Percentiles rank a stretch among this genome's conserved stretches.
Evolutionary conservation across 2,329 filamentous ascomycete genomes (phyloP).

Genomic region (Diplodia mutila): DNA sequence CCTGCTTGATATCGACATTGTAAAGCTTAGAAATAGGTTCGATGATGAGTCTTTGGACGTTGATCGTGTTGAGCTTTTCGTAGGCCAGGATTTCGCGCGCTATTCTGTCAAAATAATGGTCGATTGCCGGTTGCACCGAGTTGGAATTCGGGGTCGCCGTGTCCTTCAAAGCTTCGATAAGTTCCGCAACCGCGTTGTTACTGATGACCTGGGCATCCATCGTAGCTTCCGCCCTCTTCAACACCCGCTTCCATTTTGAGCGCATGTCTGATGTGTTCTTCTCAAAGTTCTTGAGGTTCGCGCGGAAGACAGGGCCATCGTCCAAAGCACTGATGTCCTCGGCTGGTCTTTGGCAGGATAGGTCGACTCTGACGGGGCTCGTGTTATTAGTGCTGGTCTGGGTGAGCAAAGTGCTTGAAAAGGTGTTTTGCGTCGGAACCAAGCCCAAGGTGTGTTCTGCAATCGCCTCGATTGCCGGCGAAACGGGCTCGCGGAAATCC

Average conservation of each 20-base stretch:
- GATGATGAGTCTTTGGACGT: constrained; percentile 91
- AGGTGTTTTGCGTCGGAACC: constrained; percentile 43
- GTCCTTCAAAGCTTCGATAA: constrained; percentile 85
- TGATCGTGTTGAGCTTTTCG: constrained; percentile 79
- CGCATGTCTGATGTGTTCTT: constrained; percentile 97
- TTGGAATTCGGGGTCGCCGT: constrained; percentile 90
- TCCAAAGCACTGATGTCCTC: constrained; percentile 86
- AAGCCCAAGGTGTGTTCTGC: constrained; percentile 52
- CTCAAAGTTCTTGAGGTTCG: constrained; percentile 93
- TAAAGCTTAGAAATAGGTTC: constrained; percentile 92
- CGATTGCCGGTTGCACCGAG: constrained; percentile 93
- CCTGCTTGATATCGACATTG: constrained; percentile 95
- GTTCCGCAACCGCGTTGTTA: constrained; percentile 81
- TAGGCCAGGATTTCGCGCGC: constrained; percentile 87
- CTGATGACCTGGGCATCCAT: constrained; percentile 77
- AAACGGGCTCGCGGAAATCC: constrained; percentile 50
- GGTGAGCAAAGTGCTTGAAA: constrained; percentile 12
- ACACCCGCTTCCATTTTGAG: constrained; percentile 89
- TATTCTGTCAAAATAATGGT: constrained; percentile 98
- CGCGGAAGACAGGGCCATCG: constrained; percentile 92
- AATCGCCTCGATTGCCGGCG: constrained; percentile 52
- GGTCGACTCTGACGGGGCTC: constrained; percentile 73
- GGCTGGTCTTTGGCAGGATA: constrained; percentile 80
- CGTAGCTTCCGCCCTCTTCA: constrained; percentile 91
- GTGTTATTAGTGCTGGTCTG: constrained; percentile 38